These are phyloP conservation scores for Hypoxylon sp. DNA, from an alignment of 2,329 filamentous ascomycete species.

Conservation along the genomic window DNA sequence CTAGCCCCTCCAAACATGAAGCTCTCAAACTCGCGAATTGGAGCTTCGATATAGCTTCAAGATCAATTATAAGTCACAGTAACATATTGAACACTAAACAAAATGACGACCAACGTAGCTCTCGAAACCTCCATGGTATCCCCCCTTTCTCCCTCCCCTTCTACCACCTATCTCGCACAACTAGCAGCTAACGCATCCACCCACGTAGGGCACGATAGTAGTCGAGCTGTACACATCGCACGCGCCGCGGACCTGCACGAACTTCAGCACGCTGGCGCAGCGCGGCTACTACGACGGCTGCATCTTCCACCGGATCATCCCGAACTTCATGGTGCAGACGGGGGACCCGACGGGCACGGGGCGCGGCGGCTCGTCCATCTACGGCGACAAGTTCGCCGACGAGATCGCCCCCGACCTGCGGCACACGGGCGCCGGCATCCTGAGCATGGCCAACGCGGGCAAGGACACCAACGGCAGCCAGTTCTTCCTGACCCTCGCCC, in stretches of 20 bases:
- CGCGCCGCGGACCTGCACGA: constrained; percentile 89
- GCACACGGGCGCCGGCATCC: constrained; percentile 92
- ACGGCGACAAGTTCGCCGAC: constrained; percentile 93
- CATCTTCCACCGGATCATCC: constrained; percentile 94
- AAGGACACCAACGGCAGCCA: constrained; percentile 95
- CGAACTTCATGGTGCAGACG: constrained; percentile 96
- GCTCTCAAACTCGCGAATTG: constrained; percentile 17
- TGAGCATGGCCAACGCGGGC: constrained; percentile 97
- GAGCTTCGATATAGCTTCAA: constrained; percentile 32
- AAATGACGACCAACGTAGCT: constrained; percentile 82
- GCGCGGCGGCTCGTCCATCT: constrained; percentile 89
- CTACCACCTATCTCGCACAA: constrained; percentile 10
- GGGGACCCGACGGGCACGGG: constrained; percentile 96
- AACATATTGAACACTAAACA: no score
- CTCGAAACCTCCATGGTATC: constrained; percentile 89
- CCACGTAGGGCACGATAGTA: constrained; percentile 79
- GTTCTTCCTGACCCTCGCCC: constrained; percentile 95
- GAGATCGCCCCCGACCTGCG: constrained; percentile 85
- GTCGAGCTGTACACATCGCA: constrained; percentile 92
- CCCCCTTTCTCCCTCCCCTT: constrained; percentile 6
- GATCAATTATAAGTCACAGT: no score
- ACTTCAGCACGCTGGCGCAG: constrained; percentile 84
- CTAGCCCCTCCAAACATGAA: constrained; percentile 41
- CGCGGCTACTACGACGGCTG: constrained; percentile 90
- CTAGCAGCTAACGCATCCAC: constrained; percentile 16